Evolutionary conservation across 345 rosid genomes (phyloP).

Genomic region (Geranium rotundifolium): DNA sequence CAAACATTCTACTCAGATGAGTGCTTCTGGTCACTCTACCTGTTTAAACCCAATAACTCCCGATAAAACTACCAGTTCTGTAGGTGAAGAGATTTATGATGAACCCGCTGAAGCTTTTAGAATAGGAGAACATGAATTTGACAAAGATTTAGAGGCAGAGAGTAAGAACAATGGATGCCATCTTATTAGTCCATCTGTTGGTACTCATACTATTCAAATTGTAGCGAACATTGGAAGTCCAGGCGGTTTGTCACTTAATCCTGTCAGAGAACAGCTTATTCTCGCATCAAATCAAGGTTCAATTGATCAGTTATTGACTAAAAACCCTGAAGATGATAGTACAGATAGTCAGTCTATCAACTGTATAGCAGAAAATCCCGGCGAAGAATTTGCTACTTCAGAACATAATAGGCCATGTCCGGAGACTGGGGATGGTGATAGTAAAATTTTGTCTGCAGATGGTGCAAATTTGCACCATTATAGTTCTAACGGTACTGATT

Average conservation of each 20-base stretch:
- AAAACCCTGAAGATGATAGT: slow-evolving; percentile 22
- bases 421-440: slow-evolving; percentile 13
- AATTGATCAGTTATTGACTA: slow-evolving; percentile 12
- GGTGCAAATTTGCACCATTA: slow-evolving; percentile 12
- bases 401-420: slow-evolving; percentile 15
- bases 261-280: slow-evolving; percentile 12
- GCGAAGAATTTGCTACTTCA: slow-evolving; percentile 13
- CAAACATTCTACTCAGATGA: slow-evolving; percentile 5
- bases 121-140: slow-evolving; percentile 13
- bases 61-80: slow-evolving; percentile 10
- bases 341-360: slow-evolving; percentile 13
- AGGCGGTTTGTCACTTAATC: slow-evolving; percentile 12
- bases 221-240: slow-evolving; percentile 17
- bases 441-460: slow-evolving; percentile 14
- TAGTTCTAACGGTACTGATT: slow-evolving; percentile 11
- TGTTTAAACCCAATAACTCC: slow-evolving; percentile 6
- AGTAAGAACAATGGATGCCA: slow-evolving; percentile 11
- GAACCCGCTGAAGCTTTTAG: slow-evolving; percentile 14
- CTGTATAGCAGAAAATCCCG: slow-evolving; percentile 5
- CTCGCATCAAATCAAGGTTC: slow-evolving; percentile 7
- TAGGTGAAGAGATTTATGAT: slow-evolving; percentile 5
- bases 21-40: slow-evolving; percentile 17
- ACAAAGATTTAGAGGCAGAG: slow-evolving; percentile 12
- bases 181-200: slow-evolving; percentile 7
- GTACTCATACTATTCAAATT: slow-evolving; percentile 12